These are phyloP conservation scores for Pseudogymnoascus sp. DNA, from an alignment of 2,329 filamentous ascomycete genomes.

Conservation along the genomic window DNA sequence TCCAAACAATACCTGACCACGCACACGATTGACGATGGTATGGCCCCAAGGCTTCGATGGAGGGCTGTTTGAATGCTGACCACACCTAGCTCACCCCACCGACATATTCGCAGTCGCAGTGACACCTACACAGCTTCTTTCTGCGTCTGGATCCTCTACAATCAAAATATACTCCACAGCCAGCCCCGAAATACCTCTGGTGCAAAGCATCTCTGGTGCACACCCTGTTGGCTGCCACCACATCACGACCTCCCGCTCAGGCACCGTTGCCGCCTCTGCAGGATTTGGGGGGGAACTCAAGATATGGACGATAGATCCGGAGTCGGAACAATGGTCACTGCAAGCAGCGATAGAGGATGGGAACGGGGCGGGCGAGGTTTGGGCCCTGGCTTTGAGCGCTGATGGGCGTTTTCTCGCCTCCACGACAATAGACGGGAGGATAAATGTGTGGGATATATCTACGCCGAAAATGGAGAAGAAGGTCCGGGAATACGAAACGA, in stretches of 20 bases:
- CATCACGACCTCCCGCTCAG: conserved; percentile 62
- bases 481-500: conserved; percentile 81
- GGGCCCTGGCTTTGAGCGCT: conserved; percentile 80
- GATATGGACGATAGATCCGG: conserved; percentile 62
- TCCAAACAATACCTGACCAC: conserved; percentile 97
- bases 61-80: conserved; percentile 20
- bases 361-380: conserved; percentile 64
- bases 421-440: conserved; percentile 77
- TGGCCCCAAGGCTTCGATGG: conserved; percentile 26
- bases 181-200: conserved; percentile 64
- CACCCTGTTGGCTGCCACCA: conserved; percentile 92
- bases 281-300: conserved; percentile 88
- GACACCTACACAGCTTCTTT: conserved; percentile 67
- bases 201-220: conserved; percentile 70
- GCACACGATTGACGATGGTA: conserved; percentile 82
- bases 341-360: conserved; percentile 43
- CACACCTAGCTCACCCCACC: conserved; percentile 61
- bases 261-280: conserved; percentile 67
- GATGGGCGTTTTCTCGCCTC: conserved; percentile 80
- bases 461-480: conserved; percentile 41
- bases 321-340: conserved; percentile 47
- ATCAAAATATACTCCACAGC: conserved; percentile 74
- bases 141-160: conserved; percentile 75
- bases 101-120: conserved; percentile 81
- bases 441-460: conserved; percentile 74